Percentiles rank a stretch among this genome's conserved stretches.
Evolutionary conservation across 2,329 filamentous ascomycete genomes (phyloP).

Genomic region (Tolypocladium cylindrosporum): DNA sequence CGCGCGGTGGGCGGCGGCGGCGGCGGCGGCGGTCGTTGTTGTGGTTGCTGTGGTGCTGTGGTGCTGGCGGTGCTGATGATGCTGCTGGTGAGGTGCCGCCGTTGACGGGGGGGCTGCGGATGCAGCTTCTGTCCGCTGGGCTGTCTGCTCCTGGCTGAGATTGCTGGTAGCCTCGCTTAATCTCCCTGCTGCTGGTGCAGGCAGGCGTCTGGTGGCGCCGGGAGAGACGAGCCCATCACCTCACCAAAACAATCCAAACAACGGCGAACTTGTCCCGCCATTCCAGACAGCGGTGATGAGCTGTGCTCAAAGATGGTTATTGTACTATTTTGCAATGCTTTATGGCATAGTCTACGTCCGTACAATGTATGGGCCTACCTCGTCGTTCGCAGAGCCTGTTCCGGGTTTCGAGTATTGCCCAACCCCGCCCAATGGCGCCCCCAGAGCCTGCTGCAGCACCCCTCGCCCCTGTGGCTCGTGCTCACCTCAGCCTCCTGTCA

Average conservation of each 20-base stretch:
- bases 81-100: not conserved
- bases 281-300: not conserved
- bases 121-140: not conserved
- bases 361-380: not conserved
- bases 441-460: not conserved
- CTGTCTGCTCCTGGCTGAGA: not conserved
- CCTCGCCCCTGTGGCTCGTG: not conserved
- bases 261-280: not conserved
- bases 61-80: not conserved
- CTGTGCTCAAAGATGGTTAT: not conserved
- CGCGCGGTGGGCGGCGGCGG: not conserved
- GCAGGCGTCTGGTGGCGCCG: not conserved
- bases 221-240: not conserved
- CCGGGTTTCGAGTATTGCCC: not conserved
- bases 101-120: not conserved
- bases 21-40: not conserved
- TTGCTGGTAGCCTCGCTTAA: constrained; percentile 1
- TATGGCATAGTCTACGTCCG: not conserved
- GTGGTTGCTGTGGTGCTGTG: not conserved
- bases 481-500: not conserved
- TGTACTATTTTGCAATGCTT: not conserved
- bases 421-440: not conserved
- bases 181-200: not conserved
- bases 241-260: not conserved
- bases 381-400: not conserved